Evolutionary conservation across 257 asterid species (phyloP).

Genomic region (Euphrasia confusa): DNA sequence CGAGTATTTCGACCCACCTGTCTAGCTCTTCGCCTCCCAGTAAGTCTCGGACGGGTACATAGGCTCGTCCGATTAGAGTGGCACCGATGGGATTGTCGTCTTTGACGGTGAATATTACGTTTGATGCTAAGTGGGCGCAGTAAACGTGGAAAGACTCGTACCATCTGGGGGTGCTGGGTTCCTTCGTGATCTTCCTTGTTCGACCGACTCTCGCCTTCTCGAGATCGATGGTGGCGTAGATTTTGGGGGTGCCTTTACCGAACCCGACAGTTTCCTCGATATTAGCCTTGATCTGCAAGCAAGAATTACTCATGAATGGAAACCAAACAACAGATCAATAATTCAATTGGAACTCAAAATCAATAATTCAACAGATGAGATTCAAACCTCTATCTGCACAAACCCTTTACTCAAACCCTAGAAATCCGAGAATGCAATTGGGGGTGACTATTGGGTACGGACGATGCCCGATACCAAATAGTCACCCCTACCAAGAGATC

Average conservation of each 20-base stretch:
- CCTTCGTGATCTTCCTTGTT: slow-evolving; percentile 58
- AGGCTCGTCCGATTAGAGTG: slow-evolving; percentile 89
- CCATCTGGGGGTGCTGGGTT: slow-evolving; percentile 76
- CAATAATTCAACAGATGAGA: too few species aligned
- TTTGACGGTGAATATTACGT: slow-evolving; percentile 76
- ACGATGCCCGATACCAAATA: too few species aligned
- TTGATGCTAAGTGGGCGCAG: slow-evolving; percentile 75
- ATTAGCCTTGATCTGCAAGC: slow-evolving; percentile 48
- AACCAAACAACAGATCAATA: too few species aligned
- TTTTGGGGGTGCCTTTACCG: slow-evolving; percentile 72
- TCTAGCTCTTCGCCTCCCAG: slow-evolving; percentile 83
- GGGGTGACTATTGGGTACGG: too few species aligned
- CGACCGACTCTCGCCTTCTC: slow-evolving; percentile 91
- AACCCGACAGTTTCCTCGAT: slow-evolving; percentile 76
- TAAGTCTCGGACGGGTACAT: slow-evolving; percentile 63
- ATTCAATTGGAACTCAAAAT: background rate
- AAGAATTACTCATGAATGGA: too few species aligned
- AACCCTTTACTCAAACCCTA: too few species aligned
- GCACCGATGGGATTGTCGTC: slow-evolving; percentile 90
- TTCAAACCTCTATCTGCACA: too few species aligned
- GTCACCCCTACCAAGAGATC: too few species aligned
- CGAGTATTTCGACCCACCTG: slow-evolving; percentile 79
- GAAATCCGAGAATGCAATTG: too few species aligned
- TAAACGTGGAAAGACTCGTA: slow-evolving; percentile 78
- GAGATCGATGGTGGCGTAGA: slow-evolving; percentile 73